Percentiles rank a stretch among this genome's conserved stretches.
phyloP scores from a whole-genome alignment of 2,329 filamentous ascomycete genomes.

The Parastagonospora avenae region DNA sequence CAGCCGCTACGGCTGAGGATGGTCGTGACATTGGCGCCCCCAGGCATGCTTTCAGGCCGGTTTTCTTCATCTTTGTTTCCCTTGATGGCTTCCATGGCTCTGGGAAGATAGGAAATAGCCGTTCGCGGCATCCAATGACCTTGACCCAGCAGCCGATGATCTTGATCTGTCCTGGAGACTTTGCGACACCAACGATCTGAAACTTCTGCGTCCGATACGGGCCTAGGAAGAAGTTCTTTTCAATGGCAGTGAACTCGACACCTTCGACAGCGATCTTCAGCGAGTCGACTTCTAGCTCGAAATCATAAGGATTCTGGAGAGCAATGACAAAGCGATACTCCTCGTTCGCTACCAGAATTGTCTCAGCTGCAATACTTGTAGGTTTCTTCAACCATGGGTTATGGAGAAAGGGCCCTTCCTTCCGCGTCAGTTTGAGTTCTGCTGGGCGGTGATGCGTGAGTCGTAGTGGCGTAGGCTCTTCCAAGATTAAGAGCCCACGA shows the following conservation, averaged over 20 bases:
- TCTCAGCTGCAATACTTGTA: conserved; percentile 62
- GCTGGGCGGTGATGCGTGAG: conserved; percentile 41
- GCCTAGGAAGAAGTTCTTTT: conserved; percentile 71
- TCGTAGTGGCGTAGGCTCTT: conserved; percentile 33
- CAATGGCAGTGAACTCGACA: conserved; percentile 69
- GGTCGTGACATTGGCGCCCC: conserved; percentile 57
- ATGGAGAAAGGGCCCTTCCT: conserved; percentile 83
- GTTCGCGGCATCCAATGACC: conserved; percentile 79
- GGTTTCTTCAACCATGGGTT: conserved; percentile 83
- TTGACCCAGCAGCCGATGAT: conserved; percentile 80
- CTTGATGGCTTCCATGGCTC: conserved; percentile 74
- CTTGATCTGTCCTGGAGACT: conserved; percentile 68
- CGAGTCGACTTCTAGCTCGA: conserved; percentile 87
- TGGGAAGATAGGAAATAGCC: conserved; percentile 82
- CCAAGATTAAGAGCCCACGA: conserved; percentile 72
- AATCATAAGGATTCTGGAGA: conserved; percentile 91
- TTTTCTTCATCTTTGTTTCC: conserved; percentile 76
- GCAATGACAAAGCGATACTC: conserved; percentile 77
- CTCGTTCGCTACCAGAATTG: conserved; percentile 79
- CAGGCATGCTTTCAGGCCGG: conserved; percentile 60
- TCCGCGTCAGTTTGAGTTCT: conserved; percentile 46
- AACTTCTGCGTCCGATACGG: conserved; percentile 84
- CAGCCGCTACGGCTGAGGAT: conserved; percentile 35
- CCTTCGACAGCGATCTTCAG: conserved; percentile 77
- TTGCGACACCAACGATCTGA: conserved; percentile 71